phyloP scores from a whole-genome alignment of 2,329 filamentous ascomycete genomes.

The Xylariales sp. region DNA sequence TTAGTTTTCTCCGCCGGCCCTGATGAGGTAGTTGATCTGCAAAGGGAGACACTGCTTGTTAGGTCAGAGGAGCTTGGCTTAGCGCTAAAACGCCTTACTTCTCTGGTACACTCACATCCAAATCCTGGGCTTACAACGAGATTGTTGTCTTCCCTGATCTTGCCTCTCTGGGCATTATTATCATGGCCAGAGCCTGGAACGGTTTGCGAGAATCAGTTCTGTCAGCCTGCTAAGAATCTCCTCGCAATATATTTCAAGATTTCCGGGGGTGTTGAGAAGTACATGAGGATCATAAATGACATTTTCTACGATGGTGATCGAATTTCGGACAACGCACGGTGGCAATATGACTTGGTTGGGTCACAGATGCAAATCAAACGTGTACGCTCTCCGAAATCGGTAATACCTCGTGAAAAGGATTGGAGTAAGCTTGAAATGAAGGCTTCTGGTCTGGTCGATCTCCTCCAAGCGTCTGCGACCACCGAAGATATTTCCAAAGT shows the following conservation, averaged over 20 bases:
- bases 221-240: conserved; percentile 42
- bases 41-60: conserved; percentile 39
- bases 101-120: conserved; percentile 58
- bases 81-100: conserved; percentile 50
- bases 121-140: conserved; percentile 62
- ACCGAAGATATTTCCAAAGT: conserved; percentile 54
- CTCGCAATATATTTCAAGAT: conserved; percentile 55
- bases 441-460: conserved; percentile 40
- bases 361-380: conserved; percentile 49
- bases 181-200: conserved; percentile 39
- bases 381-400: conserved; percentile 14
- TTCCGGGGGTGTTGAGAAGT: conserved; percentile 44
- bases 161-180: conserved; percentile 60
- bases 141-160: conserved; percentile 52
- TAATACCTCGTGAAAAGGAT: conserved; percentile 24
- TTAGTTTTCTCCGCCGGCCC: conserved; percentile 21
- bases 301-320: conserved; percentile 51
- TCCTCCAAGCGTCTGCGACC: conserved; percentile 46
- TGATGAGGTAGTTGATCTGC: conserved; percentile 41
- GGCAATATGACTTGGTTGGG: conserved; percentile 46
- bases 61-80: conserved; percentile 39
- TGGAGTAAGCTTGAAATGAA: conserved; percentile 43
- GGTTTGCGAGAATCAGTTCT: conserved; percentile 32
- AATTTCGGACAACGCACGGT: conserved; percentile 29
- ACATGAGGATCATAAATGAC: conserved; percentile 46